phyloP scores from a whole-genome alignment of 495 filamentous ascomycete species.

The Tuber calosporum region DNA sequence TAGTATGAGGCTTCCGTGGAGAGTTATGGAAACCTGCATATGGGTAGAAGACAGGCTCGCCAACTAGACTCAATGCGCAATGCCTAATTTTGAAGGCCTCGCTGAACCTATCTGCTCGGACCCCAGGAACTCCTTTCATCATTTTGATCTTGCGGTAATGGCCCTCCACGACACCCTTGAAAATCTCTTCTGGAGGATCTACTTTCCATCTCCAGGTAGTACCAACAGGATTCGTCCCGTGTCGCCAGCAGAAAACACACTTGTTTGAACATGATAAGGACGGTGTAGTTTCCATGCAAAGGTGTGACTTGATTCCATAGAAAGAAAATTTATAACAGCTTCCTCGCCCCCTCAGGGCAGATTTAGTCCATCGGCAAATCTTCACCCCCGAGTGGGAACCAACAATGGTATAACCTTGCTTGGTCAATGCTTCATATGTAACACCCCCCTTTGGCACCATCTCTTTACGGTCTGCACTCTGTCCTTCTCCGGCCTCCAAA shows the following conservation, averaged over 20 bases:
- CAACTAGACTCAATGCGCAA: slow-evolving; percentile 83
- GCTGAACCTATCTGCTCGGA: slow-evolving; percentile 80
- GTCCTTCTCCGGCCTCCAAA: slow-evolving; percentile 42
- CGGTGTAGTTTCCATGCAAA: slow-evolving; percentile 96
- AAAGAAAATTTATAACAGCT: slow-evolving; percentile 97
- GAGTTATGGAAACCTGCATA: slow-evolving; percentile 33
- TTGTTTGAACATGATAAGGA: slow-evolving; percentile 95
- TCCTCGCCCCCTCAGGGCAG: slow-evolving; percentile 85
- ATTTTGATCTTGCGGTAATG: slow-evolving; percentile 97
- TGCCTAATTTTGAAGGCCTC: slow-evolving; percentile 91
- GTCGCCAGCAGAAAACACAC: slow-evolving; percentile 97
- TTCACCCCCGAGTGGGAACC: slow-evolving; percentile 95
- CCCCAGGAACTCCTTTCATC: slow-evolving; percentile 86
- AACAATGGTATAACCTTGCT: slow-evolving; percentile 92
- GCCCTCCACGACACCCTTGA: slow-evolving; percentile 76
- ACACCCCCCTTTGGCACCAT: slow-evolving; percentile 90
- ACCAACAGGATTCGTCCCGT: slow-evolving; percentile 93
- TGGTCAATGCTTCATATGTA: slow-evolving; percentile 78
- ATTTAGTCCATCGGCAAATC: slow-evolving; percentile 98
- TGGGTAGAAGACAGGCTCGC: slow-evolving; percentile 96
- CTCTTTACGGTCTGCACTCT: slow-evolving; percentile 57
- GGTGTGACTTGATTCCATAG: slow-evolving; percentile 90
- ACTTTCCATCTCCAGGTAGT: slow-evolving; percentile 95
- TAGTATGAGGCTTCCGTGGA: slow-evolving; percentile 11
- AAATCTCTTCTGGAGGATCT: slow-evolving; percentile 80